These are phyloP conservation scores for Fusarium palustre DNA, from an alignment of 2,329 filamentous ascomycete genomes.

Conservation along the genomic window DNA sequence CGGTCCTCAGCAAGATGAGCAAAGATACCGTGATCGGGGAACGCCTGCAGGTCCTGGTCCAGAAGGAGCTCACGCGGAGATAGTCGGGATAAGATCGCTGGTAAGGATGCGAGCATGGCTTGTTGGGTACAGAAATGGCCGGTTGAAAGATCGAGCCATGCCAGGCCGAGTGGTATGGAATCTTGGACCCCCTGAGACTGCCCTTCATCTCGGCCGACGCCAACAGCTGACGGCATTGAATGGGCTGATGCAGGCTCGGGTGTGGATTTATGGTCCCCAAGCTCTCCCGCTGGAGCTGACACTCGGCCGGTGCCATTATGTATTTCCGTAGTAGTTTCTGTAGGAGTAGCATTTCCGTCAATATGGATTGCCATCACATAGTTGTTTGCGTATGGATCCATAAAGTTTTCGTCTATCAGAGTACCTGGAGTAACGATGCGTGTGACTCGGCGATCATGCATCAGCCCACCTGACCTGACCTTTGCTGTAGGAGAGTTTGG, in stretches of 20 bases:
- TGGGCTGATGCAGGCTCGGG: slow-evolving; percentile 38
- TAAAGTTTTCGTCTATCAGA: slow-evolving; percentile 96
- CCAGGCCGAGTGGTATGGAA: slow-evolving; percentile 72
- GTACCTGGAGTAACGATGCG: slow-evolving; percentile 95
- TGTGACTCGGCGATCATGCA: slow-evolving; percentile 87
- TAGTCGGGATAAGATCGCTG: slow-evolving; percentile 86
- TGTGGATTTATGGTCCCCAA: slow-evolving; percentile 32
- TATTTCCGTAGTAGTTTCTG: slow-evolving; percentile 45
- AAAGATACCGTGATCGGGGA: slow-evolving; percentile 71
- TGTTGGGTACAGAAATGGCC: slow-evolving; percentile 91
- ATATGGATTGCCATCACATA: slow-evolving; percentile 85
- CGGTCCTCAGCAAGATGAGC: slow-evolving; percentile 79
- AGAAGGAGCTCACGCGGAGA: slow-evolving; percentile 87
- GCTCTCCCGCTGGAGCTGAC: slow-evolving; percentile 19
- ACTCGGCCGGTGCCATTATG: slow-evolving; percentile 71
- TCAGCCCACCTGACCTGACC: slow-evolving; percentile 78
- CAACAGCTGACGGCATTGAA: slow-evolving; percentile 39
- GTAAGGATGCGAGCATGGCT: slow-evolving; percentile 75
- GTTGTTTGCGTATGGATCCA: slow-evolving; percentile 94
- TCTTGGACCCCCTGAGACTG: slow-evolving; percentile 32
- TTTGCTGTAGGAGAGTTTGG: slow-evolving; percentile 77
- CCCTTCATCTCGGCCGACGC: slow-evolving; percentile 26
- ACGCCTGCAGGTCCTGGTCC: slow-evolving; percentile 69
- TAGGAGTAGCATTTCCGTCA: not conserved
- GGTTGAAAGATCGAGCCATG: slow-evolving; percentile 95